Percentiles rank a stretch among this genome's conserved stretches.
Evolutionary conservation across 2,329 filamentous ascomycete species (phyloP).

Genomic region (Pseudodiploospora longispora): DNA sequence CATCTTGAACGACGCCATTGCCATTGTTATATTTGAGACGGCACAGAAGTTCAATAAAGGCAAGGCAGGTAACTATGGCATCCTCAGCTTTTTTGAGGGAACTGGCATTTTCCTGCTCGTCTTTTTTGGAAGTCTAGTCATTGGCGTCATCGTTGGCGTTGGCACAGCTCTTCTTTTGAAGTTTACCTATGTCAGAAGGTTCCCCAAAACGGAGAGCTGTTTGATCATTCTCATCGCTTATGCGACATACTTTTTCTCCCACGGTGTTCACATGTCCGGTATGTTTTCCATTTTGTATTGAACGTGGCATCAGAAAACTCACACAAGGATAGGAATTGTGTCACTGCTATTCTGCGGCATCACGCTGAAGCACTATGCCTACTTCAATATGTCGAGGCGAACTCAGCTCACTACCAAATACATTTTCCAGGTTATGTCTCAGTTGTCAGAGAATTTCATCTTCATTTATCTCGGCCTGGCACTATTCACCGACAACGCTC

Average conservation of each 20-base stretch:
- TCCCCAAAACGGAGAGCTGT: conserved; percentile 95
- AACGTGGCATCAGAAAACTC: background rate
- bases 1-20: conserved; percentile 95
- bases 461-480: conserved; percentile 97
- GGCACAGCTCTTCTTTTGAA: conserved; percentile 82
- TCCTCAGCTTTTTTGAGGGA: conserved; percentile 81
- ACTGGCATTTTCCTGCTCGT: conserved; percentile 91
- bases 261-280: conserved; percentile 94
- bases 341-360: conserved; percentile 96
- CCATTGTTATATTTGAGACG: conserved; percentile 97
- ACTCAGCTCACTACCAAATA: conserved; percentile 98
- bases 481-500: conserved; percentile 80
- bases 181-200: conserved; percentile 85
- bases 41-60: conserved; percentile 85
- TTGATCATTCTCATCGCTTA: conserved; percentile 91
- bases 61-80: conserved; percentile 60
- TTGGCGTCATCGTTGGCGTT: conserved; percentile 82
- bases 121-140: conserved; percentile 89
- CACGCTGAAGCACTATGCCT: conserved; percentile 96
- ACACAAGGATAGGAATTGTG: conserved; percentile 65
- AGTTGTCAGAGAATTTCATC: conserved; percentile 97
- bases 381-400: conserved; percentile 98
- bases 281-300: conserved; percentile 26
- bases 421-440: conserved; percentile 87
- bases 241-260: conserved; percentile 95